These are phyloP conservation scores for Acanthamoeba royreba DNA, from an alignment of 208 protist species.

Conservation along the genomic window DNA sequence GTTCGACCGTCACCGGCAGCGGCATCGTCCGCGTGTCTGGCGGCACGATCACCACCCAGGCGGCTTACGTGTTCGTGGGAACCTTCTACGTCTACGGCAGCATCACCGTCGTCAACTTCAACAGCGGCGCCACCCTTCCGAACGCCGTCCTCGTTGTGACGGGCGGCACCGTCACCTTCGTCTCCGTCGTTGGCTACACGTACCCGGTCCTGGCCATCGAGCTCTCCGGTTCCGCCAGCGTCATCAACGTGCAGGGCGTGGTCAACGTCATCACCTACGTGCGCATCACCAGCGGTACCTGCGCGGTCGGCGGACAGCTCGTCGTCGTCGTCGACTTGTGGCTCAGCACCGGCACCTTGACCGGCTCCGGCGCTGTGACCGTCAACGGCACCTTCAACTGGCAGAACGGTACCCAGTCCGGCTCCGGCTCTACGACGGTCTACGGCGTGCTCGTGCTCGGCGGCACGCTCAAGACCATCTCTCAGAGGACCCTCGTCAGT, in stretches of 20 bases:
- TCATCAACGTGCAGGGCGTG: background rate
- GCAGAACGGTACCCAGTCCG: background rate
- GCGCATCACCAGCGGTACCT: conserved; percentile 14
- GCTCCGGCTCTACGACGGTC: background rate
- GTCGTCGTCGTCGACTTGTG: background rate
- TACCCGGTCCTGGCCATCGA: background rate
- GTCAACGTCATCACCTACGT: background rate
- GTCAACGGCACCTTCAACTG: conserved; percentile 45
- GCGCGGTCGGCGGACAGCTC: background rate
- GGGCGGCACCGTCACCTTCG: background rate
- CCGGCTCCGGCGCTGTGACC: background rate
- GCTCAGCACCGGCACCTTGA: conserved; percentile 29
- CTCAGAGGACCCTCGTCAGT: background rate
- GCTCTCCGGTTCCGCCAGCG: background rate
- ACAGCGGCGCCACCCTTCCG: background rate
- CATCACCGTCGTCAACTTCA: background rate
- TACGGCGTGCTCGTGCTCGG: conserved; percentile 23
- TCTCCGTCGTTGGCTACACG: background rate
- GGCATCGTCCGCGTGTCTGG: background rate
- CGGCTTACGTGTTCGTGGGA: background rate
- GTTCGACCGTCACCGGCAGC: background rate
- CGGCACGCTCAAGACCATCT: background rate
- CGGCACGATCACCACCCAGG: conserved; percentile 15
- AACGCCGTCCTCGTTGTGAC: background rate
- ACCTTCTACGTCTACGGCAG: background rate